These are phyloP conservation scores for Trichophyton benhamiae DNA, from an alignment of 2,329 filamentous ascomycete genomes.

Conservation along the genomic window DNA sequence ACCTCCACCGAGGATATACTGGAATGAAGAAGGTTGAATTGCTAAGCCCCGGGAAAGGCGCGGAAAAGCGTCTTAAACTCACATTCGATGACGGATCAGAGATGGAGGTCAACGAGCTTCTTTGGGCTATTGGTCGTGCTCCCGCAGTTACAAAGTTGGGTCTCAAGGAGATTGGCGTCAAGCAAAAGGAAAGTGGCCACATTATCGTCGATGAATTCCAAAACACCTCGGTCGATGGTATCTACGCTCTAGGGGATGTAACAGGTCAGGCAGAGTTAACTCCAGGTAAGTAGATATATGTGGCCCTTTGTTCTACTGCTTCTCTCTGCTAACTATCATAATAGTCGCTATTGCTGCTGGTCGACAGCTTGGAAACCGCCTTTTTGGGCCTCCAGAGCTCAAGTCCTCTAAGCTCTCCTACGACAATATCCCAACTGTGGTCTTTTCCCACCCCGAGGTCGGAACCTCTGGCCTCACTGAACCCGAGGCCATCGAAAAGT, in stretches of 20 bases:
- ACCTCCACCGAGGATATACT: slow-evolving; percentile 36
- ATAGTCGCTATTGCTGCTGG: slow-evolving; percentile 41
- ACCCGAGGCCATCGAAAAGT: slow-evolving; percentile 35
- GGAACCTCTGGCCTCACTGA: slow-evolving; percentile 40
- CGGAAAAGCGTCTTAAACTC: slow-evolving; percentile 37
- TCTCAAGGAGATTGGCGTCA: slow-evolving; percentile 32
- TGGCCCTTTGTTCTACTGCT: background rate
- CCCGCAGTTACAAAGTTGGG: slow-evolving; percentile 35
- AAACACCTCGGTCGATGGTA: slow-evolving; percentile 36
- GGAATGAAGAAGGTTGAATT: slow-evolving; percentile 39
- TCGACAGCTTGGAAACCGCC: slow-evolving; percentile 37
- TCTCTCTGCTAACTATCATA: background rate
- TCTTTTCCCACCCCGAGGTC: slow-evolving; percentile 41
- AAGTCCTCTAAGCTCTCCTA: slow-evolving; percentile 36
- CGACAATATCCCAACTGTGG: slow-evolving; percentile 41
- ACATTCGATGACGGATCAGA: slow-evolving; percentile 32
- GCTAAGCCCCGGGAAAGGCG: slow-evolving; percentile 34
- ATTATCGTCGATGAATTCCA: slow-evolving; percentile 40
- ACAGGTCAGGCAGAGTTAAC: slow-evolving; percentile 41
- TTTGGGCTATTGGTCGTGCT: slow-evolving; percentile 40
- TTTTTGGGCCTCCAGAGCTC: slow-evolving; percentile 37
- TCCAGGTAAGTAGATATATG: slow-evolving; percentile 27
- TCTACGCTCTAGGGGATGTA: slow-evolving; percentile 42
- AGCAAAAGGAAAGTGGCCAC: slow-evolving; percentile 29
- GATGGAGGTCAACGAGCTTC: slow-evolving; percentile 37